phyloP scores from a whole-genome alignment of 257 asterid genomes.

The Solanum bulbocastanum region DNA sequence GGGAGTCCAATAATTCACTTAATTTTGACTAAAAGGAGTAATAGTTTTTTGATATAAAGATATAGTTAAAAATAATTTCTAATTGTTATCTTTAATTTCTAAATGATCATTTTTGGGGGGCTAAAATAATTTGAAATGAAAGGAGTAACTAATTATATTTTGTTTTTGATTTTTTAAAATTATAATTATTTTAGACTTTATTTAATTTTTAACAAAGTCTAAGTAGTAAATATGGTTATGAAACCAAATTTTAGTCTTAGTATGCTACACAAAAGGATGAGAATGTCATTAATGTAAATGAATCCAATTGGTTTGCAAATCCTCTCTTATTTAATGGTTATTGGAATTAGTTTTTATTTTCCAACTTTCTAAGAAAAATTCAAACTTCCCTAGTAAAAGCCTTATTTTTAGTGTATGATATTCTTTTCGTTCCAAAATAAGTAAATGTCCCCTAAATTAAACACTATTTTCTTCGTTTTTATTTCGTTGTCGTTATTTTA shows the following conservation, averaged over 20 bases:
- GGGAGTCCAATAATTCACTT: neutral
- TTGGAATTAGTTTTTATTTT: neutral
- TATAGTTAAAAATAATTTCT: neutral
- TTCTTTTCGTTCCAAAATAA: neutral
- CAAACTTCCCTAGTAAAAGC: neutral
- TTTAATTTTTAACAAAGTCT: neutral
- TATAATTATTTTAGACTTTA: neutral
- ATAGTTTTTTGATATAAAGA: neutral
- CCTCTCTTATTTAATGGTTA: neutral
- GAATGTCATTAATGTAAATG: neutral
- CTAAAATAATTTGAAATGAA: neutral
- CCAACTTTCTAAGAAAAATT: neutral
- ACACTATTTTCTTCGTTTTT: rapidly evolving
- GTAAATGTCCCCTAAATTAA: rapidly evolving
- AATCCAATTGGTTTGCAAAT: neutral
- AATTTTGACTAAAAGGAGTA: neutral
- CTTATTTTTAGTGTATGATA: neutral
- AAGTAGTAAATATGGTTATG: neutral
- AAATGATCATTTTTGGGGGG: neutral
- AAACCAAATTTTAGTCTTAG: neutral
- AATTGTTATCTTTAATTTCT: neutral
- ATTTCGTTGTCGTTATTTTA: too few relatives aligned
- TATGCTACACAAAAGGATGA: neutral
- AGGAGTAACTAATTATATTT: neutral
- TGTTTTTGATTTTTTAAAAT: neutral